Percentiles rank a stretch among this genome's conserved stretches.
These are phyloP conservation scores for Wickerhamia fluorescens DNA, from an alignment of 805 yeast genomes.

Conservation along the genomic window DNA sequence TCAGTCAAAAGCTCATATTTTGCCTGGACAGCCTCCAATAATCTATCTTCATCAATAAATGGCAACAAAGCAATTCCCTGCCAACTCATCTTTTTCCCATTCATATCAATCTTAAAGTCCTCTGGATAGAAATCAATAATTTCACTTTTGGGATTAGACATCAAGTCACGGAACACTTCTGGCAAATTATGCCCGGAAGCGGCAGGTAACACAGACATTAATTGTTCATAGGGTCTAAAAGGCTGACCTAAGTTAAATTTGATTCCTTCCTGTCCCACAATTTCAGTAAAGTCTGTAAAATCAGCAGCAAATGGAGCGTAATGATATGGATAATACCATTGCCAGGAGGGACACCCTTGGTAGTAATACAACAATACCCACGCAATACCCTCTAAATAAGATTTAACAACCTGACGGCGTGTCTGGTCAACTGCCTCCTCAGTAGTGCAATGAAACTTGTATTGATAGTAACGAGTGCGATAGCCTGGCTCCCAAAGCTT, in stretches of 20 bases:
- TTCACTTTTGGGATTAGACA: conserved; percentile 73
- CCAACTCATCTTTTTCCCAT: conserved; percentile 93
- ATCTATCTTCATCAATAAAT: conserved; percentile 77
- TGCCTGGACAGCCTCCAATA: conserved; percentile 57
- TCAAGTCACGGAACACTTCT: conserved; percentile 67
- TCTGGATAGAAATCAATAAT: conserved; percentile 89
- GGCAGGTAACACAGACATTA: conserved; percentile 93
- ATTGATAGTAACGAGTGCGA: conserved; percentile 67
- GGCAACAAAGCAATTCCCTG: conserved; percentile 89
- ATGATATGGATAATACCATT: conserved; percentile 95
- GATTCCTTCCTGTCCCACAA: conserved; percentile 40
- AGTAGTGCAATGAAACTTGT: conserved; percentile 57
- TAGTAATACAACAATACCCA: conserved; percentile 93
- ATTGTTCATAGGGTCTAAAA: conserved; percentile 84
- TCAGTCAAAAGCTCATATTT: conserved; percentile 60
- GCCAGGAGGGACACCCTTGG: conserved; percentile 98
- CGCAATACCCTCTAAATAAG: conserved; percentile 91
- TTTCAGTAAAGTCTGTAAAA: conserved; percentile 47
- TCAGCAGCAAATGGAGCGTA: conserved; percentile 98
- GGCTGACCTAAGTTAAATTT: conserved; percentile 66
- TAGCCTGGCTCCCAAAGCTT: conserved; percentile 86
- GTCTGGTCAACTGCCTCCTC: conserved; percentile 48
- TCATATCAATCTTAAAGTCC: conserved; percentile 86
- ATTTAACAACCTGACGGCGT: conserved; percentile 53
- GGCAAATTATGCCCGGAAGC: conserved; percentile 87